Evolutionary conservation across 2,329 filamentous ascomycete species (phyloP).

Genomic region (Leptographium lundbergii): DNA sequence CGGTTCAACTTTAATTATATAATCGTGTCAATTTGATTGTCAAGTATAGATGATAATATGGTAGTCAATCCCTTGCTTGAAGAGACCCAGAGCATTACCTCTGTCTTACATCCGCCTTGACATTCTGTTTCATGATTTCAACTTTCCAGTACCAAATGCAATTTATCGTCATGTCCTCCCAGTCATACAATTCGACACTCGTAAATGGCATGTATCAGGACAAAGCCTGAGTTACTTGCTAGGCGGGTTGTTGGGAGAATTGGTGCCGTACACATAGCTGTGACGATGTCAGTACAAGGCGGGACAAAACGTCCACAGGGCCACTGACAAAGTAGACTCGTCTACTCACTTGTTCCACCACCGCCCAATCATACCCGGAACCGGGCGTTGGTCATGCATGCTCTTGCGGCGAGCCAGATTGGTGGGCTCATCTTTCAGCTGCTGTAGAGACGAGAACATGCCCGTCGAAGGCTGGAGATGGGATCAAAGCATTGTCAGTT

Average conservation of each 20-base stretch:
- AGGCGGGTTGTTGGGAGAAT: background rate
- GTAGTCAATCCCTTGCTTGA: too few species aligned
- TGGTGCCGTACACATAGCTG: background rate
- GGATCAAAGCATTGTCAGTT: background rate
- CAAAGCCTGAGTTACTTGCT: background rate
- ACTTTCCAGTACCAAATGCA: background rate
- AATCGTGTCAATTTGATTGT: too few species aligned
- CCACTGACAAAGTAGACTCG: background rate
- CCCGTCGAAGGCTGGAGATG: slow-evolving; percentile 9
- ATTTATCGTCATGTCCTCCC: background rate
- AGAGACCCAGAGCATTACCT: background rate
- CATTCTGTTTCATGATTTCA: too few species aligned
- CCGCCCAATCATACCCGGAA: slow-evolving; percentile 36
- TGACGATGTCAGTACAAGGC: background rate
- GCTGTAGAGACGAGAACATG: slow-evolving; percentile 38
- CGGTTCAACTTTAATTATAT: too few species aligned
- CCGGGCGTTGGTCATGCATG: slow-evolving; percentile 38
- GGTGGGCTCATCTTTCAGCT: slow-evolving; percentile 34
- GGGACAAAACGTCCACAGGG: background rate
- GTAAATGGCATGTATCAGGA: background rate
- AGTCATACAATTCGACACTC: background rate
- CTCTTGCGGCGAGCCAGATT: slow-evolving; percentile 37
- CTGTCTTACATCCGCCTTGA: background rate
- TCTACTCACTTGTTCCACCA: slow-evolving; percentile 43
- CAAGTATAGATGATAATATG: too few species aligned